Evolutionary conservation across 2,329 filamentous ascomycete species (phyloP).

Genomic region (Amauroascus verrucosus): DNA sequence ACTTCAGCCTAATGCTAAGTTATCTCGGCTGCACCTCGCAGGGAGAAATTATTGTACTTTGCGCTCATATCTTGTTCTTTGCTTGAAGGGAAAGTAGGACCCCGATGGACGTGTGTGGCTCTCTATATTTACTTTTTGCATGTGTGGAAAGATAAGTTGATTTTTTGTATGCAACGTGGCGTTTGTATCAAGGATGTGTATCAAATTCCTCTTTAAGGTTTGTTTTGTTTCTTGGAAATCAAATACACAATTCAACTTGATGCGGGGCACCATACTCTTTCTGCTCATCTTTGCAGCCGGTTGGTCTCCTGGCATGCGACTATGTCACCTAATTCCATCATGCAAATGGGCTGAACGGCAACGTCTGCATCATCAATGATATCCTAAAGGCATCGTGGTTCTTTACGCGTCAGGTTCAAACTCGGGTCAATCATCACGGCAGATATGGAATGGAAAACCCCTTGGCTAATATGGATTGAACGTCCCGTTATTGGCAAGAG

Average conservation of each 20-base stretch:
- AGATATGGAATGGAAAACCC: too few relatives aligned
- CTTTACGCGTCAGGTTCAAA: neutral
- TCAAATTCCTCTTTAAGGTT: neutral
- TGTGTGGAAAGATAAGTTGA: slow-evolving; percentile 9
- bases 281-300: neutral
- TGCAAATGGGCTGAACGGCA: too few relatives aligned
- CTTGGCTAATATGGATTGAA: too few relatives aligned
- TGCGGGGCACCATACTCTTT: neutral
- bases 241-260: neutral
- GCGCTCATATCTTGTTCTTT: neutral
- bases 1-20: neutral
- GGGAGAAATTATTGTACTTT: neutral
- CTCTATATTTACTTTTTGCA: slow-evolving; percentile 2
- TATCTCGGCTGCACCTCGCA: neutral
- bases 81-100: neutral
- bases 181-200: neutral
- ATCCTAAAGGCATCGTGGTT: too few relatives aligned
- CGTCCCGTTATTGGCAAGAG: too few relatives aligned
- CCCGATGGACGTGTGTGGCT: neutral
- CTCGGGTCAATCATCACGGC: neutral
- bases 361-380: too few relatives aligned
- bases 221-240: neutral
- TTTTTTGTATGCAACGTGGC: slow-evolving; percentile 7
- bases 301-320: too few relatives aligned
- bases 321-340: too few relatives aligned